phyloP scores from a whole-genome alignment of 2,329 filamentous ascomycete species.

The Colletotrichum sublineola region DNA sequence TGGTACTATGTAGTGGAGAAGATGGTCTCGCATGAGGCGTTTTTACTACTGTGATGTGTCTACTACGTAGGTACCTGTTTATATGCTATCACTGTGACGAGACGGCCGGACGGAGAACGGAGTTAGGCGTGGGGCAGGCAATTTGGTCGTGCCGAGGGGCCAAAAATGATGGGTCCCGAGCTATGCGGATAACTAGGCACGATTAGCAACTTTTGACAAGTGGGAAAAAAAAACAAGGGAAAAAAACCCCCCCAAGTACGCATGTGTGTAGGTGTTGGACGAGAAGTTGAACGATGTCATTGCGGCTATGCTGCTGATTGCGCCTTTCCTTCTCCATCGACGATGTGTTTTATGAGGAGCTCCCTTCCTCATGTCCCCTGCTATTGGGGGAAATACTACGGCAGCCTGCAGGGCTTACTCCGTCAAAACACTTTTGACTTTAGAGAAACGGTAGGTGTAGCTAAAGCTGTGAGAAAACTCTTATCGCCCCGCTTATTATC shows the following conservation, averaged over 20 bases:
- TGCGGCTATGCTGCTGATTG: not conserved
- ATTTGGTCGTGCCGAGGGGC: too few species aligned
- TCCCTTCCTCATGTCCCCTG: not conserved
- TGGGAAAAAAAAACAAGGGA: not conserved
- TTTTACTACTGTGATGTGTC: not conserved
- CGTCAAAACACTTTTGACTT: too few species aligned
- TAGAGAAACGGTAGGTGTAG: too few species aligned
- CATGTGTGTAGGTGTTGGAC: not conserved
- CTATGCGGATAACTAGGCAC: conserved; percentile 1
- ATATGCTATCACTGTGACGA: not conserved
- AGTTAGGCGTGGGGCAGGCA: too few species aligned
- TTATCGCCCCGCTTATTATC: too few species aligned
- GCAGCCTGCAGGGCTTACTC: too few species aligned
- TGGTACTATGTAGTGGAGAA: not conserved
- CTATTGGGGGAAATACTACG: not conserved
- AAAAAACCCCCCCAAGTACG: too few species aligned
- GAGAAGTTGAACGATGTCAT: not conserved
- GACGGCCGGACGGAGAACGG: too few species aligned
- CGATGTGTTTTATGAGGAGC: not conserved
- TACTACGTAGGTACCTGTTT: too few species aligned
- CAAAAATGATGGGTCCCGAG: too few species aligned
- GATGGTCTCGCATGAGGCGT: not conserved
- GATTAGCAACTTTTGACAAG: not conserved
- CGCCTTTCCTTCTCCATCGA: conserved; percentile 7
- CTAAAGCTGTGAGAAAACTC: too few species aligned